Evolutionary conservation across 495 filamentous ascomycete species (phyloP), one percentile per base, ranked within the genome.

Genomic region (Platismatia glauca): DNA sequence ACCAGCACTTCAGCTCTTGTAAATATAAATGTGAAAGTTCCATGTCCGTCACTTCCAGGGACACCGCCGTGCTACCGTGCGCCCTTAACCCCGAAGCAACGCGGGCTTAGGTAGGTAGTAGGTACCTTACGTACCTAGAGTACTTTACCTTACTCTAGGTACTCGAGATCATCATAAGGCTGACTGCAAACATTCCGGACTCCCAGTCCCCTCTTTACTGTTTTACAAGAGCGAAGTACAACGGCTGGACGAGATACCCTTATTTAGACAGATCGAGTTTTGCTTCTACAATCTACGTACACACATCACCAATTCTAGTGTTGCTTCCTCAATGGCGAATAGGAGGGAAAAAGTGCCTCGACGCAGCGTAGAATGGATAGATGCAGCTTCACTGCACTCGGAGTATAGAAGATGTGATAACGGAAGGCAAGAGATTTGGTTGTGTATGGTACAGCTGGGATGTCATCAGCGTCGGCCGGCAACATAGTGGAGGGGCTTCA

Each of bases 371-470:
- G 20, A 20, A 34, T 44, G 58, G 27, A 33, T 16, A 39, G 33
- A 7, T 35, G 44, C 56, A 59, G 48, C 35, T 35, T 50, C 41
- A 29, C 16, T 52, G 43, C 11, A 39, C 52, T 59, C 39, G 41
- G 13, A 37, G 55, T 43, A 37, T 15, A 41, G 5, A 16, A 27
- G 41, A 5, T 0, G 18, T 24, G 38, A n/a, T 12, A 29, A 44
- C 39, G 22, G n/a, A 33, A 64, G 37, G 33, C 59, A 55, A 61
- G 50, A 33, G 46, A 27, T 33, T 61, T 55, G 33, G 18, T 34
- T 55, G 37, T 16, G 22, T 66, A 66, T 66, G 27, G 63, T 66
- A 66, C 64, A 63, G 24, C 37, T 63, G 38, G 18, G 44, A 33
- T 38, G 27, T 22, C 9, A 53, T 66, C 12, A 59, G 64, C 33